phyloP scores from a whole-genome alignment of 1,284 basidiomycete genomes.

The Ustilago crameri region DNA sequence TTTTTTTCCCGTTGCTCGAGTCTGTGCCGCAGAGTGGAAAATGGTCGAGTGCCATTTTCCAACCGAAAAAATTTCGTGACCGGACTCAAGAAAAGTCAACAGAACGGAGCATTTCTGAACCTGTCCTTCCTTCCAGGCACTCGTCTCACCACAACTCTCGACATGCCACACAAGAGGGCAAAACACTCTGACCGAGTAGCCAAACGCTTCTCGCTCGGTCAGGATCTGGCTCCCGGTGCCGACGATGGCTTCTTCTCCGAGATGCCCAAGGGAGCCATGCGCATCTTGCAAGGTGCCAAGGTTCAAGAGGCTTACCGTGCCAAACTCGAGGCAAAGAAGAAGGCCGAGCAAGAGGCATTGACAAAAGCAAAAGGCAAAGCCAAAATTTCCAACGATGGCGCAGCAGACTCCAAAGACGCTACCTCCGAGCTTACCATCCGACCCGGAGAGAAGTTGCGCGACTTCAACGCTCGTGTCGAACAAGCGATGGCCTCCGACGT shows the following conservation, averaged over 20 bases:
- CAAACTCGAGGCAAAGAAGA: slow-evolving; percentile 32
- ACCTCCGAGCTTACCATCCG: slow-evolving; percentile 51
- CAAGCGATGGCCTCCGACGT: slow-evolving; percentile 54
- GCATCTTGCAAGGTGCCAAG: slow-evolving; percentile 55
- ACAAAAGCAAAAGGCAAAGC: slow-evolving; percentile 37
- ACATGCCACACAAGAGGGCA: slow-evolving; percentile 64
- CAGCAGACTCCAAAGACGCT: slow-evolving; percentile 3
- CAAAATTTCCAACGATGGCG: slow-evolving; percentile 8
- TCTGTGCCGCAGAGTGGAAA: slow-evolving; percentile 14
- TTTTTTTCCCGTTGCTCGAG: slow-evolving; percentile 6
- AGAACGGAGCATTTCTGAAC: not conserved
- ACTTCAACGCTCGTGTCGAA: slow-evolving; percentile 63
- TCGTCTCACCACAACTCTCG: slow-evolving; percentile 11
- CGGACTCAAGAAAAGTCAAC: no score
- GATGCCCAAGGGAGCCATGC: slow-evolving; percentile 59
- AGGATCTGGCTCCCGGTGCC: slow-evolving; percentile 45
- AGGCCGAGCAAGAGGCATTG: slow-evolving; percentile 23
- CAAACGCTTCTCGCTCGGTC: slow-evolving; percentile 43
- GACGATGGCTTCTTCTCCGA: slow-evolving; percentile 46
- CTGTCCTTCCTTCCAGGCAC: slow-evolving; percentile 12
- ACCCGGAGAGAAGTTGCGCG: slow-evolving; percentile 59
- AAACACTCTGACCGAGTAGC: slow-evolving; percentile 54
- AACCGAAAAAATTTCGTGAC: slow-evolving; percentile 3
- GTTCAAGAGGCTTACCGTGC: slow-evolving; percentile 49
- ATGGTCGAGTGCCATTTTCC: slow-evolving; percentile 4